A percentile compares a stretch with the other conserved stretches of the same genome.
Evolutionary conservation across 805 yeast species (phyloP).

Genomic region (Saturnispora serradocipensis): DNA sequence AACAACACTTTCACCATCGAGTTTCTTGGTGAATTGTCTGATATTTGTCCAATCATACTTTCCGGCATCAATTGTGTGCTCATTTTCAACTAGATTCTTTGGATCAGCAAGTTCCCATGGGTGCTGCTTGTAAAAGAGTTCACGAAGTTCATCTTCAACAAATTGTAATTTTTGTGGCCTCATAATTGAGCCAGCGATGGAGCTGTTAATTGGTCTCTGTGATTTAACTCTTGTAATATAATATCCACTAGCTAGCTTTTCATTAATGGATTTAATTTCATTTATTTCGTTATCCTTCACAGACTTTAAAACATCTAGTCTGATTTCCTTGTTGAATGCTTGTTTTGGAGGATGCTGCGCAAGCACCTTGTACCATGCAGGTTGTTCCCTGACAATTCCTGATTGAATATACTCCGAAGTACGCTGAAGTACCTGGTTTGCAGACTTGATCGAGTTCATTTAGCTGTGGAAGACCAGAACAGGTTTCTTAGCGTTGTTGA

Average conservation of each 20-base stretch:
- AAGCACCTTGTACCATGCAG: slow-evolving; percentile 85
- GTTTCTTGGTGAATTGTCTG: slow-evolving; percentile 59
- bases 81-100: slow-evolving; percentile 68
- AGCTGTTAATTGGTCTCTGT: slow-evolving; percentile 25
- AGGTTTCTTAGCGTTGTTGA: neutral
- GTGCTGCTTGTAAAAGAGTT: slow-evolving; percentile 79
- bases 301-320: slow-evolving; percentile 22
- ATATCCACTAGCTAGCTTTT: slow-evolving; percentile 13
- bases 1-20: slow-evolving; percentile 86
- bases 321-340: slow-evolving; percentile 42
- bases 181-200: slow-evolving; percentile 28
- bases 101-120: slow-evolving; percentile 98
- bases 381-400: slow-evolving; percentile 62
- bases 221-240: slow-evolving; percentile 41
- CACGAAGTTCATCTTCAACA: slow-evolving; percentile 74
- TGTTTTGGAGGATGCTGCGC: slow-evolving; percentile 73
- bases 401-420: slow-evolving; percentile 68
- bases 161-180: slow-evolving; percentile 46
- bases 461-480: neutral
- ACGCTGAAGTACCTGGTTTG: slow-evolving; percentile 68
- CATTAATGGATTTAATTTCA: slow-evolving; percentile 12
- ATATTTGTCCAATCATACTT: slow-evolving; percentile 70
- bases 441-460: slow-evolving; percentile 71
- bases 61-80: slow-evolving; percentile 41
- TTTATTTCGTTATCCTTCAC: slow-evolving; percentile 18